Base-by-base conservation (phyloP, 1,139 yeast genomes). In the Saccharomyces hybrid region DNA sequence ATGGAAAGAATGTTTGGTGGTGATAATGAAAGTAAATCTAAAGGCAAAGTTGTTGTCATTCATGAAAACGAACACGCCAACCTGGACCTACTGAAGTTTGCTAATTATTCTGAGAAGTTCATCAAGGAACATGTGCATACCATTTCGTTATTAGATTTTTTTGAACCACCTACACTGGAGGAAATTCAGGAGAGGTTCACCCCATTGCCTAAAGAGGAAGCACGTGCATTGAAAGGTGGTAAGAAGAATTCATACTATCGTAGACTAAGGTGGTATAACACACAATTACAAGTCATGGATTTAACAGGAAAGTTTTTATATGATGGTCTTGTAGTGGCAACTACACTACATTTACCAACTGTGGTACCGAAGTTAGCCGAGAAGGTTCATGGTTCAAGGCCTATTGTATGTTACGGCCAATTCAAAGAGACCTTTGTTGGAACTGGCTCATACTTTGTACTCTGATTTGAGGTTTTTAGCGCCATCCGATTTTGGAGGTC, bases 51-150 rank as follows among this genome's bases (percentile, higher is more conserved):
- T 50, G 79, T 89, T 3, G 78, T 88, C 31, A 77, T 86, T 2
- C 97, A 93, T 71, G 99, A 91, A 65, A 88, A 90, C 68, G 99
- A 93, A 68, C 97, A 91, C 66, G 84, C 96, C 5, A 91, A 90
- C 65, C 73, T 84, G 44, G 86, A 86, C 60, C 82, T 86, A 0
- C 73, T 93, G 58, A 79, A 81, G 58, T 83, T 83, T 66, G 79
- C 91, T 52, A 82, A 84, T 63, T 83, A 80, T 65, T 69, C 86
- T 1, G 81, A 78, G 31, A 81, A 78, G 16, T 71, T 78, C 53
- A 75, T 81, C 27, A 72, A 76, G 26, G 68, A 73, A 32, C 80
- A 84, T 76, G 79, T 93, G 50, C 81, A 84, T 63, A 80, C 88
- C 2, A 77, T 90, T 21, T 88, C 86, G 60, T 78, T 95, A 77